Base-by-base conservation (phyloP, 2,329 filamentous ascomycete genomes). In the Exophiala spinifera region DNA sequence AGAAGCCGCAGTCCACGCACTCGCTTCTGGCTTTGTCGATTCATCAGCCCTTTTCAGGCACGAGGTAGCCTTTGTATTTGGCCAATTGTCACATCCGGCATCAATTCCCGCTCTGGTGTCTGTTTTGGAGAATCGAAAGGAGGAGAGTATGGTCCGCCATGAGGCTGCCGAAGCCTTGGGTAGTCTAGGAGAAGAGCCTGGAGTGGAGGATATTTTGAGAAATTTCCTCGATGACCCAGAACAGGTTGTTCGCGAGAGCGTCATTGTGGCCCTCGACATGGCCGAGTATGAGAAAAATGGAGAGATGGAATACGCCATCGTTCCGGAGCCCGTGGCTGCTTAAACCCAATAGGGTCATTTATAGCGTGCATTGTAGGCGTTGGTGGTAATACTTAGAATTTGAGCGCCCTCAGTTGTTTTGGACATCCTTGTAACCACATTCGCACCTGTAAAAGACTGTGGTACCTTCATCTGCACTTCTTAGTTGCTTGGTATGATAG, bases 21-120 rank as follows among this genome's bases (percentile, higher is more conserved):
- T 99, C 44, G 90, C 94, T 43, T 86, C 85, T 67, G 94, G 94
- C 14, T 85, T 99, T 64, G 78, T 79, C 28, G 94, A 99, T 70
- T 79, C 85, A 15, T 96, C 91, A 46, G 91, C 91, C 4, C 83
- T 99, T 6, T 97, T 99, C 80, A 86, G 94, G 63, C 94, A 99
- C 75, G 94, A 99, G 70, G 91, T 99, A 62, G 94, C 94, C 13
- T 99, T 99, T 70, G 94, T 99, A 13, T 99, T 99, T 64, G 94
- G 94, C 51, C 94, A 99, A 72, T 79, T 99, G 49, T 91, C 88
- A 51, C 94, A 99, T 68, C 94, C 94, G 1, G 92, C 92, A n/a
- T 96, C 91, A 1, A 96, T 99, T 63, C 91, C 94, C 3, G 89
- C 89, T 56, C 81, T 99, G 55, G 87, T 87, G 14, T 83, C 82